Conservation (phyloP, 2,329 filamentous ascomycete species). For the Pyrenophora seminiperda region DNA sequence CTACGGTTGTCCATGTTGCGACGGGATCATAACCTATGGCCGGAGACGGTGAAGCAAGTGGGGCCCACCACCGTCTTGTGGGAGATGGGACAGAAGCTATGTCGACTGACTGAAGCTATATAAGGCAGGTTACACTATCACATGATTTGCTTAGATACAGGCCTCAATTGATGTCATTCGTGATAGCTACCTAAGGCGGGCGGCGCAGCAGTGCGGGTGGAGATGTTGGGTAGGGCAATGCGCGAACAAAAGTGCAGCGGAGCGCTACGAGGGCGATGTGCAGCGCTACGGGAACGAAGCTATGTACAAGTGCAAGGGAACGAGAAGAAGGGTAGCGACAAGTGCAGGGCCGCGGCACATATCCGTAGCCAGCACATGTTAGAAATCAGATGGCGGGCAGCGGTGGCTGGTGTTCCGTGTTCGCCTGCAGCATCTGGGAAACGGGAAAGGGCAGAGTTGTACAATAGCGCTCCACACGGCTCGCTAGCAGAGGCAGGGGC, state of each 20-base stretch:
- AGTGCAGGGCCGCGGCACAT: slow-evolving; percentile 16
- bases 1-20: slow-evolving; percentile 40
- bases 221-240: slow-evolving; percentile 12
- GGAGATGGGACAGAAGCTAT: slow-evolving; percentile 14
- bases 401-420: slow-evolving; percentile 17
- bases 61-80: slow-evolving; percentile 18
- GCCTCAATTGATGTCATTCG: slow-evolving; percentile 22
- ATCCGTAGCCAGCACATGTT: slow-evolving; percentile 28
- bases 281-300: slow-evolving; percentile 13
- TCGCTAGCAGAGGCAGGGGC: not conserved
- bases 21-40: slow-evolving; percentile 24
- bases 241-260: slow-evolving; percentile 7
- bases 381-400: slow-evolving; percentile 22
- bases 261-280: slow-evolving; percentile 13
- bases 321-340: slow-evolving; percentile 9
- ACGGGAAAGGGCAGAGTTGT: slow-evolving; percentile 1
- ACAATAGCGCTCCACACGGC: slow-evolving; percentile 5
- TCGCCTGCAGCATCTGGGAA: not conserved
- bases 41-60: slow-evolving; percentile 14
- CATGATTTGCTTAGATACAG: slow-evolving; percentile 19
- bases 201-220: slow-evolving; percentile 16
- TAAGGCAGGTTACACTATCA: slow-evolving; percentile 25
- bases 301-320: slow-evolving; percentile 33
- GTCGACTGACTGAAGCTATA: slow-evolving; percentile 7
- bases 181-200: slow-evolving; percentile 30